These are phyloP conservation scores for Populus alba DNA, from an alignment of 345 rosid species.

Conservation along the genomic window DNA sequence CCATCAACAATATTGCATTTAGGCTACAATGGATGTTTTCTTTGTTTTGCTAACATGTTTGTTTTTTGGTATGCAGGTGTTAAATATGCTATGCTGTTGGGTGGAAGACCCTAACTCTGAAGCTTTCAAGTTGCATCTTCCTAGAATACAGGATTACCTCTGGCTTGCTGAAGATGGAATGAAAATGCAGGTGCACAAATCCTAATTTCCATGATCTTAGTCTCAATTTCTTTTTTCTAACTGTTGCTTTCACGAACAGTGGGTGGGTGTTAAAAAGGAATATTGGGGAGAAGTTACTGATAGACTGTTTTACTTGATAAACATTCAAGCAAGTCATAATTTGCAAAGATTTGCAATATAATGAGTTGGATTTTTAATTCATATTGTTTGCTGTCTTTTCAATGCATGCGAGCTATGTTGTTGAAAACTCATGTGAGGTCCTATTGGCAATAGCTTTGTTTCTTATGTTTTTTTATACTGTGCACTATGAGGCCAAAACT, in stretches of 20 bases:
- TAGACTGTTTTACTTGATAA: constrained; percentile 2
- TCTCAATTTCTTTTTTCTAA: not conserved
- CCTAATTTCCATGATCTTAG: not conserved
- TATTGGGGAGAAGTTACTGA: not conserved
- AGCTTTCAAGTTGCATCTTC: constrained; percentile 87
- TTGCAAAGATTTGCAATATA: not conserved
- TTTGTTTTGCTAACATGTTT: not conserved
- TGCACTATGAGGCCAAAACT: constrained; percentile 1
- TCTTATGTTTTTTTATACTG: not conserved
- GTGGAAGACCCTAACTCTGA: constrained; percentile 96
- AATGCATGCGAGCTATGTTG: not conserved
- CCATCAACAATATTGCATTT: not conserved
- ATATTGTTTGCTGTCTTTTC: not conserved
- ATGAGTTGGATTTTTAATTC: not conserved
- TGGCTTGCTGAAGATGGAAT: constrained; percentile 99
- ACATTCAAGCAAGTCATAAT: not conserved
- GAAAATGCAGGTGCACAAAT: constrained; percentile 84
- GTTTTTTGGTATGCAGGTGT: constrained; percentile 44
- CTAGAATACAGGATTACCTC: constrained; percentile 76
- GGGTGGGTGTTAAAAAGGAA: not conserved
- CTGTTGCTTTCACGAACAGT: not conserved
- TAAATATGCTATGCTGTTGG: constrained; percentile 99
- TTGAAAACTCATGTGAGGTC: not conserved
- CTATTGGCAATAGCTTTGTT: constrained; percentile 2
- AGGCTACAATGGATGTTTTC: not conserved